These are phyloP conservation scores for Zasmidium citrigriseum DNA, from an alignment of 2,329 filamentous ascomycete species.

Conservation along the genomic window DNA sequence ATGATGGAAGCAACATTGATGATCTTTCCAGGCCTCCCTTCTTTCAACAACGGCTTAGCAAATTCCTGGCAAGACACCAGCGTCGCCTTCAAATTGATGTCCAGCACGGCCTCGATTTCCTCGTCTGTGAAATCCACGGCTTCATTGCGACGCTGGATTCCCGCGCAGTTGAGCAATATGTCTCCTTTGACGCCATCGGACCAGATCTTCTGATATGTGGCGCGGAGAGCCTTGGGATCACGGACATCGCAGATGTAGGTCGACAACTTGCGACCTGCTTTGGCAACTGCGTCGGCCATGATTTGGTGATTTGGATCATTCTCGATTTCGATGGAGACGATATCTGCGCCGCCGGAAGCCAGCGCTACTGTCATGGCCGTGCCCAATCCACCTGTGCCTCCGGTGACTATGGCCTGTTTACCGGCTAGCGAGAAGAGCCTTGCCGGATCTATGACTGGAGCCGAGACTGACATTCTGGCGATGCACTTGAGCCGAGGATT, in stretches of 20 bases:
- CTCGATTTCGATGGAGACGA: slow-evolving; percentile 33
- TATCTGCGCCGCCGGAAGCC: slow-evolving; percentile 23
- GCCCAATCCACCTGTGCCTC: slow-evolving; percentile 24
- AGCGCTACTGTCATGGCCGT: slow-evolving; percentile 39
- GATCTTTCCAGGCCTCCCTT: slow-evolving; percentile 25
- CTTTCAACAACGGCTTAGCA: slow-evolving; percentile 24
- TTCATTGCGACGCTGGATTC: slow-evolving; percentile 30
- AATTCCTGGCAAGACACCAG: slow-evolving; percentile 26
- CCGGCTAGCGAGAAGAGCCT: slow-evolving; percentile 22
- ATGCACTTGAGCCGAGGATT: background rate
- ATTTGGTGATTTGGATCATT: slow-evolving; percentile 15
- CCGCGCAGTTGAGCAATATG: slow-evolving; percentile 34
- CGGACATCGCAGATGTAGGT: slow-evolving; percentile 21
- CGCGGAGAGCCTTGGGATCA: slow-evolving; percentile 15
- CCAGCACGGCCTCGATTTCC: slow-evolving; percentile 30
- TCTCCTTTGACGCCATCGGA: slow-evolving; percentile 27
- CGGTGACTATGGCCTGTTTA: slow-evolving; percentile 26
- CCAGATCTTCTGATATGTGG: slow-evolving; percentile 22
- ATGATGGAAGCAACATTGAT: slow-evolving; percentile 31
- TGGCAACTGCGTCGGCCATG: slow-evolving; percentile 8
- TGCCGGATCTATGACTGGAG: slow-evolving; percentile 17
- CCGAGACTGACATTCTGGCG: slow-evolving; percentile 4
- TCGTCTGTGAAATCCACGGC: slow-evolving; percentile 32
- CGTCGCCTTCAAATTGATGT: slow-evolving; percentile 29
- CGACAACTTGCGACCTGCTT: slow-evolving; percentile 14